A percentile compares a stretch with the other conserved stretches of the same genome.
Conservation (phyloP, 23 red algal genomes). For the Gracilaria caudata region DNA sequence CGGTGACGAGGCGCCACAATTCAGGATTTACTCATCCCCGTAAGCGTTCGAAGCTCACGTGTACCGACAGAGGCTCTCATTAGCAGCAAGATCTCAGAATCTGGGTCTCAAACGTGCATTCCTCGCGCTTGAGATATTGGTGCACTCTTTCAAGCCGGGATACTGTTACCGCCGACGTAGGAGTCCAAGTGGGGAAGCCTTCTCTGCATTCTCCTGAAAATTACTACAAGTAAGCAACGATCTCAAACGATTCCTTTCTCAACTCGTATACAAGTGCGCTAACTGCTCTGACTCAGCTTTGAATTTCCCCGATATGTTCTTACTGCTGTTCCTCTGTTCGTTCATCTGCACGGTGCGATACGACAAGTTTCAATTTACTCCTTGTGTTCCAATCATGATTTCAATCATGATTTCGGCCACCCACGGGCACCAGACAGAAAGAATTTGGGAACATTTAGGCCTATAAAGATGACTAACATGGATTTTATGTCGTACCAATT, state of each 20-base stretch:
- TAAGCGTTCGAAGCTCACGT: not conserved
- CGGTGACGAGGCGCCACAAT: not conserved
- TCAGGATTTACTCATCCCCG: not conserved
- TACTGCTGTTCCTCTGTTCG: not conserved
- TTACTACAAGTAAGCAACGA: not conserved
- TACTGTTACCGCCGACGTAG: not conserved
- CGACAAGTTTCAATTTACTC: not conserved
- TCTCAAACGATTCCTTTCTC: not conserved
- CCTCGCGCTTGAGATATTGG: not conserved
- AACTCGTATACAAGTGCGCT: not conserved
- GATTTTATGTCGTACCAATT: not conserved
- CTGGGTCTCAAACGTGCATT: not conserved
- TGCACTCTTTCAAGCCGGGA: not conserved
- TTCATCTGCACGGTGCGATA: not conserved
- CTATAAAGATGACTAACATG: not conserved
- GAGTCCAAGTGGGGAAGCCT: not conserved
- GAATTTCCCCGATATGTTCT: not conserved
- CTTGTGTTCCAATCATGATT: too few species aligned
- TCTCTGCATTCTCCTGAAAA: not conserved
- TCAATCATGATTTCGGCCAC: not conserved
- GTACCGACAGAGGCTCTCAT: not conserved
- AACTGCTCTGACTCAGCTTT: not conserved
- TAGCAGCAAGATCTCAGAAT: not conserved
- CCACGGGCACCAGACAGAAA: not conserved
- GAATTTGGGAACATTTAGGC: not conserved